Evolutionary conservation across 345 rosid genomes (phyloP).

Genomic region (Geranium rotundifolium): DNA sequence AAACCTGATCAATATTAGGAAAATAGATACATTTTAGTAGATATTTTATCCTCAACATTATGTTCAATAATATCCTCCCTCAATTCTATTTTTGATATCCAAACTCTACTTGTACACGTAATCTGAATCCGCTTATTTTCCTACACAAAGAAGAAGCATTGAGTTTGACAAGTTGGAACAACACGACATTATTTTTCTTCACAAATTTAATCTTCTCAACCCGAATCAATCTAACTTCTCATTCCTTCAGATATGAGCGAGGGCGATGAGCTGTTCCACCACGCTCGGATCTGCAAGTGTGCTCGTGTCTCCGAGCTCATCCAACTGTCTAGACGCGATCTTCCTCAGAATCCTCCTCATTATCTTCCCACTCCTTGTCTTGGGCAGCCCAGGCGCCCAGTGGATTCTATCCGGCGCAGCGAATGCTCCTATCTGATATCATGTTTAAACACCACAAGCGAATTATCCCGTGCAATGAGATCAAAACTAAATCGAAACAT

Average conservation of each 20-base stretch:
- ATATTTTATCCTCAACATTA: too few species aligned
- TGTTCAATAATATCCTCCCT: too few species aligned
- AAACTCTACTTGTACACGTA: too few species aligned
- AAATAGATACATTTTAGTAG: too few species aligned
- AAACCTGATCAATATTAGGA: too few species aligned
- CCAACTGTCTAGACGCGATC: constrained; percentile 78
- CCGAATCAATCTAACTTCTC: too few species aligned
- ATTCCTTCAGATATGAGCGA: constrained; percentile 37
- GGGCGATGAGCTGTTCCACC: constrained; percentile 66
- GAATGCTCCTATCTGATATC: constrained; percentile 80
- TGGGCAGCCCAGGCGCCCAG: constrained; percentile 94
- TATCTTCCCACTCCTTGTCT: constrained; percentile 97
- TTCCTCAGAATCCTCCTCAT: constrained; percentile 92
- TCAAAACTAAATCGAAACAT: not conserved
- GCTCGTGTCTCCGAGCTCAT: constrained; percentile 89
- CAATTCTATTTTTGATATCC: too few species aligned
- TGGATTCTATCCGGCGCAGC: constrained; percentile 93
- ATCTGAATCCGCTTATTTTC: too few species aligned
- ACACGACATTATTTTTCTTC: too few species aligned
- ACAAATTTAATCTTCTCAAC: too few species aligned
- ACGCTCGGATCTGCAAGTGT: constrained; percentile 86
- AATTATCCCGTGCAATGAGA: not conserved
- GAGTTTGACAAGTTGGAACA: too few species aligned
- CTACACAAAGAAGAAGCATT: too few species aligned
- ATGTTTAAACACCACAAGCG: not conserved